Evolutionary conservation across 495 filamentous ascomycete genomes (phyloP).

Genomic region (Chlorociboria aeruginascens): DNA sequence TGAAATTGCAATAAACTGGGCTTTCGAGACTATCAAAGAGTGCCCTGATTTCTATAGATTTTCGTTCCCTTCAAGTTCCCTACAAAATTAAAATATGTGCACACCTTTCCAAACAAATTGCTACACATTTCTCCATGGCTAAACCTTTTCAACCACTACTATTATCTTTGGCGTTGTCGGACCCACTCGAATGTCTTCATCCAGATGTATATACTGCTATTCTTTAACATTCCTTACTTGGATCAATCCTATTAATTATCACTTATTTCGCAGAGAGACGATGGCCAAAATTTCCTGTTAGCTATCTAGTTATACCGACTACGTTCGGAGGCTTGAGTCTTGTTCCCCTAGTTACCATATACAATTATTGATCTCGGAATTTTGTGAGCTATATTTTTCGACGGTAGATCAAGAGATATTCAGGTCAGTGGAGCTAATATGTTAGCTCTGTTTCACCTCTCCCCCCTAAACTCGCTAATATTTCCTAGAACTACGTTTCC

Average conservation of each 20-base stretch:
- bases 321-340: conserved; percentile 54
- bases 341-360: conserved; percentile 54
- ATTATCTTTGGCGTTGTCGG: conserved; percentile 62
- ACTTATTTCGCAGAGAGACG: conserved; percentile 42
- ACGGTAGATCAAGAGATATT: conserved; percentile 40
- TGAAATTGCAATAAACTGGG: conserved; percentile 53
- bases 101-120: conserved; percentile 43
- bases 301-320: conserved; percentile 40
- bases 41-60: too few relatives aligned
- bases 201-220: conserved; percentile 53
- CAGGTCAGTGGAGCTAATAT: conserved; percentile 56
- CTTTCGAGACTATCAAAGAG: conserved; percentile 45
- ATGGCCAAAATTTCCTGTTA: conserved; percentile 34
- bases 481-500: conserved; percentile 53
- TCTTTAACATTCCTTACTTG: conserved; percentile 50
- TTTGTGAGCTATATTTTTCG: conserved; percentile 36
- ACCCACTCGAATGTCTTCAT: conserved; percentile 50
- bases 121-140: conserved; percentile 55
- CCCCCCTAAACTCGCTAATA: background rate
- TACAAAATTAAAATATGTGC: conserved; percentile 33
- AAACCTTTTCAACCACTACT: conserved; percentile 55
- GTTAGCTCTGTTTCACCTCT: background rate
- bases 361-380: conserved; percentile 53
- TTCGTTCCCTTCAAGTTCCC: background rate
- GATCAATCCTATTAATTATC: conserved; percentile 40